A percentile compares a stretch with the other conserved stretches of the same genome.
These are phyloP conservation scores for Capronia coronata DNA, from an alignment of 2,329 filamentous ascomycete species.

Conservation along the genomic window DNA sequence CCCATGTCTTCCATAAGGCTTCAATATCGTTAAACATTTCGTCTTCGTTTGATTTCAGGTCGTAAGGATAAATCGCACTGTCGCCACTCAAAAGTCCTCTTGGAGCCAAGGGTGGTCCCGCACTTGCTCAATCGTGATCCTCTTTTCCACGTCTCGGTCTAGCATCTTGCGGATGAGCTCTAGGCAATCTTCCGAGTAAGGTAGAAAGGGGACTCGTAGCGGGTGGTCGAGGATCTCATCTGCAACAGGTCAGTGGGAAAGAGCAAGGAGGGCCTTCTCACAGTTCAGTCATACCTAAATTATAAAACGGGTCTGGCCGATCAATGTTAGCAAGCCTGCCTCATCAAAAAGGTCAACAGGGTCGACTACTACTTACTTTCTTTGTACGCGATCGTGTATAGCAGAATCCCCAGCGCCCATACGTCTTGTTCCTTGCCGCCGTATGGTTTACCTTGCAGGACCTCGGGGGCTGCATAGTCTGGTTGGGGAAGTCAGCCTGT, in stretches of 20 bases:
- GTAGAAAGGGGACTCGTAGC: slow-evolving; percentile 69
- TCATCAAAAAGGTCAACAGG: background rate
- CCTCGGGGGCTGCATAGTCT: slow-evolving; percentile 99
- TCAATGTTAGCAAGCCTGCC: background rate
- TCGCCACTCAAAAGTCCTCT: slow-evolving; percentile 16
- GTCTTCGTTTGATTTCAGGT: background rate
- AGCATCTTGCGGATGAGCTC: slow-evolving; percentile 89
- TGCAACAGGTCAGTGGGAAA: slow-evolving; percentile 45
- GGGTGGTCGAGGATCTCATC: slow-evolving; percentile 98
- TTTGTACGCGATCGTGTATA: slow-evolving; percentile 99
- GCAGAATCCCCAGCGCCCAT: slow-evolving; percentile 91
- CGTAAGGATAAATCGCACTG: background rate
- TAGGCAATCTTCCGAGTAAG: slow-evolving; percentile 73
- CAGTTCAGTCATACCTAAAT: slow-evolving; percentile 14
- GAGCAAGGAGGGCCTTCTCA: background rate
- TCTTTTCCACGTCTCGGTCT: slow-evolving; percentile 73
- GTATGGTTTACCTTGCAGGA: slow-evolving; percentile 85
- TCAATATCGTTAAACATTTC: slow-evolving; percentile 1
- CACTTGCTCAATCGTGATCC: slow-evolving; percentile 82
- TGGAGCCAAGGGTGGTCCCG: slow-evolving; percentile 75
- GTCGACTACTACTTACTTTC: slow-evolving; percentile 68
- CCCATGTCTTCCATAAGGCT: background rate
- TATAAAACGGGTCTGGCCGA: slow-evolving; percentile 21
- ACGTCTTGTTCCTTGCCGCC: slow-evolving; percentile 96
- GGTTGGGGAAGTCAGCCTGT: slow-evolving; percentile 3